A percentile compares a stretch with the other conserved stretches of the same genome.
Conservation (phyloP, 1,284 basidiomycete species). For the Pseudomicrostroma phylloplanum region DNA sequence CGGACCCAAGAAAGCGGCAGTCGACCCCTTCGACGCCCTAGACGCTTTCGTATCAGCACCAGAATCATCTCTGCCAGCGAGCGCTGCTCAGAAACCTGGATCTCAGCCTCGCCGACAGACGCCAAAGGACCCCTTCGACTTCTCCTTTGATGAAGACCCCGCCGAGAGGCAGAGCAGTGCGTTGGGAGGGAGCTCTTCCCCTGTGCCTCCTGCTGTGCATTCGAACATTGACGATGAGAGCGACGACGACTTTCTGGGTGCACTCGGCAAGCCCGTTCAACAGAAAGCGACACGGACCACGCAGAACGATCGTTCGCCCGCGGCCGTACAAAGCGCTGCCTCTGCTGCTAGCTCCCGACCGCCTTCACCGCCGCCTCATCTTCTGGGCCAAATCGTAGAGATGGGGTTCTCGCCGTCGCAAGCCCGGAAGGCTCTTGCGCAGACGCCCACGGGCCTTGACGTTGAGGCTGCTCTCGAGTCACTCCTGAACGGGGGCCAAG, state of each 20-base stretch:
- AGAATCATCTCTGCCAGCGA: not conserved
- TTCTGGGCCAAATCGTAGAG: constrained; percentile 47
- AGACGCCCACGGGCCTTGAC: constrained; percentile 33
- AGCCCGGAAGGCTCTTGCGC: constrained; percentile 35
- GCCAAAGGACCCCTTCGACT: constrained; percentile 34
- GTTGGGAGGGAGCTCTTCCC: constrained; percentile 8
- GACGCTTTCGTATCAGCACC: not conserved
- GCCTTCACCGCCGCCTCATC: constrained; percentile 45
- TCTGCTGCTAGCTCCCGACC: constrained; percentile 17
- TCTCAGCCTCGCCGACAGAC: not conserved
- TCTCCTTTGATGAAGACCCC: constrained; percentile 31
- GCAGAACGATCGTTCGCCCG: not conserved
- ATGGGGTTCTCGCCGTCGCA: constrained; percentile 45
- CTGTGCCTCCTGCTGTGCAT: not conserved
- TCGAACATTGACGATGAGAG: constrained; percentile 14
- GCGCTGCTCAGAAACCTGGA: not conserved
- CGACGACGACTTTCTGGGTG: constrained; percentile 39
- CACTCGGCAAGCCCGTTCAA: constrained; percentile 50
- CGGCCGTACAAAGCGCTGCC: not conserved
- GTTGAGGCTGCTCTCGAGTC: constrained; percentile 34
- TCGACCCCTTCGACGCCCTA: not conserved
- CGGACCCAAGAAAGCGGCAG: not conserved
- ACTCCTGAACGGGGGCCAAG: constrained; percentile 16
- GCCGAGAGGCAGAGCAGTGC: constrained; percentile 11
- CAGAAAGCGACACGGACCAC: not conserved